Base-by-base conservation (phyloP, 2,329 filamentous ascomycete genomes). In the Cercospora sp. region DNA sequence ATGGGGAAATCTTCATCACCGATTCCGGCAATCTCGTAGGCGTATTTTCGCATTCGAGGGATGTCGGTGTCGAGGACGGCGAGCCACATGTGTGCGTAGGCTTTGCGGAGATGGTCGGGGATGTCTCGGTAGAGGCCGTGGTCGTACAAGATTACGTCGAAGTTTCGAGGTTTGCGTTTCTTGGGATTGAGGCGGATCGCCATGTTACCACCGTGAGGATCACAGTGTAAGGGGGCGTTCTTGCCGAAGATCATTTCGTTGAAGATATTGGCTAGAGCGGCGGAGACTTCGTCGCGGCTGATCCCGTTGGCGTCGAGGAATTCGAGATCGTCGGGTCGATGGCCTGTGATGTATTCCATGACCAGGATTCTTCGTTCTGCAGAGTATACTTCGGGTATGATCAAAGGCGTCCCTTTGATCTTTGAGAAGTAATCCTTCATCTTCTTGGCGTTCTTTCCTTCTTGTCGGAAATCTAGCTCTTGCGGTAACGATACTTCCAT, bases 191-290 rank as follows among this genome's bases (percentile, higher is more conserved):
- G 89, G 51, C 94, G 89, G 69, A 99, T 93, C 23, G 95, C 94
- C 65, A 99, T 91, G 77, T 99, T 99, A 57, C 95, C 95, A 59
- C 94, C 95, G 77, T 99, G 95, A 0, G 95, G 95, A 77, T 99
- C 95, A 81, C 95, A 99, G 81, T 99, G 95, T 45, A 99, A 83
- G 0, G 95, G 93, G 0, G 94, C 94, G 67, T 90, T 87, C 63
- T 90, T 87, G 60, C 94, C 94, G 73, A 99, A 99, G 73, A 99
- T 97, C 95, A 99, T 99, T 79, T 98, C 94, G 83, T 99, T 99
- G 86, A 99, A 99, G 67, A 99, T 93, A 67, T 90, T 89, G 0
- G 95, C 91, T 3, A 99, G 84, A 0, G 93, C 91, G 1, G 94
- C 94, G 0, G 94, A 96, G 5, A 99, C 95, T 80, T 98, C 94